phyloP scores from a whole-genome alignment of 169 alveolate genomes.

The Eimeria maxima region DNA sequence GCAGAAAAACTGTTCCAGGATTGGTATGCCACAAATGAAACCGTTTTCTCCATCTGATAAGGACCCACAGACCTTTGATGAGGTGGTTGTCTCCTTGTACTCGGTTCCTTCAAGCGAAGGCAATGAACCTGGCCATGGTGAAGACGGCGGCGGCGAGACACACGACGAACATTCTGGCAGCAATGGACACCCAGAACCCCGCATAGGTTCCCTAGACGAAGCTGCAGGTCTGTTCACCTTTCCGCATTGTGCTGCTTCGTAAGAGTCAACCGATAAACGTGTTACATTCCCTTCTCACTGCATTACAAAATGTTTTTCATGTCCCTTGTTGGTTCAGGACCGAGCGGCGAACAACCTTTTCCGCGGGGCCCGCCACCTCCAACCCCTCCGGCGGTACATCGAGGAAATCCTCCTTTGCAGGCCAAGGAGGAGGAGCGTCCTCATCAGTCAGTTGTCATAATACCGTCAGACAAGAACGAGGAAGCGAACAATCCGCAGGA shows the following conservation, averaged over 20 bases:
- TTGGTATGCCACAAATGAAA: constrained; percentile 17
- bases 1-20: constrained; percentile 20
- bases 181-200: not conserved
- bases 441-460: not conserved
- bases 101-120: not conserved
- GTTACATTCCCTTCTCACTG: not conserved
- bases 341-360: not conserved
- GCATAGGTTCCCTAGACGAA: not conserved
- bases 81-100: constrained; percentile 13
- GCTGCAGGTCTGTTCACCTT: not conserved
- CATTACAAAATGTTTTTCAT: not conserved
- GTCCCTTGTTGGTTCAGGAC: not conserved
- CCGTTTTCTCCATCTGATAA: constrained; percentile 1
- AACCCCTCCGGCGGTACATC: not conserved
- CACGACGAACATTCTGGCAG: not conserved
- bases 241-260: not conserved
- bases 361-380: constrained; percentile 23
- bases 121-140: not conserved
- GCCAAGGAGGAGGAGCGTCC: not conserved
- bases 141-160: not conserved
- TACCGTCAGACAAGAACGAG: not conserved
- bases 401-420: not conserved
- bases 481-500: not conserved
- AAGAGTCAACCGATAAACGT: not conserved
- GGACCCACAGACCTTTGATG: constrained; percentile 6